Percentiles rank a stretch among this genome's conserved stretches.
Conservation (phyloP, 306 rosid species). For the Quercus wislizeni region DNA sequence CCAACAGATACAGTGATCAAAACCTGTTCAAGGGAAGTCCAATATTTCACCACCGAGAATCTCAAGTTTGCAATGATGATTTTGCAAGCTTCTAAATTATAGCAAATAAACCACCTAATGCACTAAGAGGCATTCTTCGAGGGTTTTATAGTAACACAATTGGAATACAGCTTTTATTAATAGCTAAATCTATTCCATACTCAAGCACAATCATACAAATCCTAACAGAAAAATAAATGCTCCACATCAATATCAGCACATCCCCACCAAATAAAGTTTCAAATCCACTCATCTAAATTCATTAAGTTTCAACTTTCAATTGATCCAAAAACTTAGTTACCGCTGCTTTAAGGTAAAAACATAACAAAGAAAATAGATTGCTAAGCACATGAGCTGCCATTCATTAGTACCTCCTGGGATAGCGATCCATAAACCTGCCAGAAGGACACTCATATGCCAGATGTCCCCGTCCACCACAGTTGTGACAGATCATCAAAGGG, state of each 20-base stretch:
- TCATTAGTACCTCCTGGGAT: constrained; percentile 83
- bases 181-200: constrained; percentile 23
- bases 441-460: constrained; percentile 97
- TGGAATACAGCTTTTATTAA: not conserved
- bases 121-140: not conserved
- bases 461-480: constrained; percentile 98
- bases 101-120: not conserved
- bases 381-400: constrained; percentile 8
- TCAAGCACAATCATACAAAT: constrained; percentile 22
- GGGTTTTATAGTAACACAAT: not conserved
- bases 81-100: not conserved
- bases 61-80: not conserved
- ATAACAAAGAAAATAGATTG: constrained; percentile 11
- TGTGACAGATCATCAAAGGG: constrained; percentile 91
- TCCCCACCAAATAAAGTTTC: constrained; percentile 18
- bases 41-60: too few relatives aligned
- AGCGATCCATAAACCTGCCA: constrained; percentile 88
- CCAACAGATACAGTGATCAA: not conserved
- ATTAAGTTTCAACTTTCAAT: constrained; percentile 13
- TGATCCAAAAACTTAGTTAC: not conserved
- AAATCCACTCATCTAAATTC: constrained; percentile 24
- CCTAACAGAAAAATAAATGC: constrained; percentile 7
- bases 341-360: constrained; percentile 2
- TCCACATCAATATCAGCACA: constrained; percentile 19
- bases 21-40: not conserved